Conservation (phyloP, 345 rosid genomes). For the Citrus australasica region DNA sequence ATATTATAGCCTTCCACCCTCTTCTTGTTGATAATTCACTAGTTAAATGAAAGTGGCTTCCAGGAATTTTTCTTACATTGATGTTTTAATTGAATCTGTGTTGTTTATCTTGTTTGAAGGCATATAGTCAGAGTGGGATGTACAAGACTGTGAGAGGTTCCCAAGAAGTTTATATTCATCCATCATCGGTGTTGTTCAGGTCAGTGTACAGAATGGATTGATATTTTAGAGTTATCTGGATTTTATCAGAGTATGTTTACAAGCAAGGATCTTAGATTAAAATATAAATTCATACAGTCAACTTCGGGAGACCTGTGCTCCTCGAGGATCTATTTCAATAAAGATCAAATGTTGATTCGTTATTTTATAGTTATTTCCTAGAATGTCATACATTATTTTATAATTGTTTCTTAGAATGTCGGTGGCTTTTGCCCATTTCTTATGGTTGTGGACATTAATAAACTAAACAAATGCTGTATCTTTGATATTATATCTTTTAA, state of each 20-base stretch:
- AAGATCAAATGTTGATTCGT: neutral
- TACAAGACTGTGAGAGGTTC: slow-evolving; percentile 84
- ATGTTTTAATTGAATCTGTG: slow-evolving; percentile 4
- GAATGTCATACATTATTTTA: neutral
- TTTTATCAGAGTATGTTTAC: neutral
- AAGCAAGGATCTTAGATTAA: neutral
- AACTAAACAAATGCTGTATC: neutral
- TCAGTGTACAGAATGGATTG: slow-evolving; percentile 22
- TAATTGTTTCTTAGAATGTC: neutral
- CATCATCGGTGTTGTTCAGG: slow-evolving; percentile 91
- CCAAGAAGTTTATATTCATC: slow-evolving; percentile 89
- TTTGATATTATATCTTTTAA: neutral
- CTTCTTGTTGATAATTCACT: neutral
- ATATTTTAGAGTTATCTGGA: neutral
- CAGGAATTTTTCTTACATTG: neutral
- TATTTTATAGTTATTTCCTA: neutral
- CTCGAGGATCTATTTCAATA: neutral
- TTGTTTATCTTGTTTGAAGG: slow-evolving; percentile 31
- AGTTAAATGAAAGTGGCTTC: neutral
- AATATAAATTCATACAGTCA: neutral
- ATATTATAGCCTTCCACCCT: neutral
- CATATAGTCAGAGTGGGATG: slow-evolving; percentile 71
- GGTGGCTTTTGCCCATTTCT: too few relatives aligned
- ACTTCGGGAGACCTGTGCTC: neutral
- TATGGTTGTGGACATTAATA: neutral